Conservation (phyloP, 495 filamentous ascomycete species). For the Aspergillus saccharolyticus region DNA sequence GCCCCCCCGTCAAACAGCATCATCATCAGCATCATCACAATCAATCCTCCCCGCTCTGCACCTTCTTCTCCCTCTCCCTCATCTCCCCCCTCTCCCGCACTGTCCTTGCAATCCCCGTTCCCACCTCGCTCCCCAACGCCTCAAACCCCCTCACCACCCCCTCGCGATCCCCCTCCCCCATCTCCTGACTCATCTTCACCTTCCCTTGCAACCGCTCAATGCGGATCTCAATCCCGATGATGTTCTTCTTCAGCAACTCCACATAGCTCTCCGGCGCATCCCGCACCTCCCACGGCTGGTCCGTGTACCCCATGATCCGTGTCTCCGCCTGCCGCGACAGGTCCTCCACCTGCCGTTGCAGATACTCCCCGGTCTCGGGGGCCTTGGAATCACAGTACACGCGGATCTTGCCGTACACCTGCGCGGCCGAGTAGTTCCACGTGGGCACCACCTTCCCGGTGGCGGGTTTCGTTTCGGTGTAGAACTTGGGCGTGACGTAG, state of each 20-base stretch:
- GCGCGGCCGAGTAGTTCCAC: conserved; percentile 57
- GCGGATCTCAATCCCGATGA: conserved; percentile 50
- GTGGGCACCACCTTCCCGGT: conserved; percentile 57
- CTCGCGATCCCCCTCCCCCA: conserved; percentile 39
- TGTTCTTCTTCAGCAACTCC: conserved; percentile 46
- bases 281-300: conserved; percentile 39
- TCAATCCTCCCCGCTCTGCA: background rate
- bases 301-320: conserved; percentile 46
- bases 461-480: conserved; percentile 49
- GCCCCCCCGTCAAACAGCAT: too few relatives aligned
- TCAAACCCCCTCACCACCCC: conserved; percentile 49
- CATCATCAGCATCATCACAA: too few relatives aligned
- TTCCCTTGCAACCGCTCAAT: conserved; percentile 49
- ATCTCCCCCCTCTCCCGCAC: conserved; percentile 38
- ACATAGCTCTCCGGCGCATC: conserved; percentile 48
- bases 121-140: conserved; percentile 36
- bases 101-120: conserved; percentile 32
- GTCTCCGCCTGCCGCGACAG: conserved; percentile 42
- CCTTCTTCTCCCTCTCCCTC: conserved; percentile 7
- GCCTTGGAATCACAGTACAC: conserved; percentile 41
- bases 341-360: conserved; percentile 43
- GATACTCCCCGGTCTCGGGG: conserved; percentile 32
- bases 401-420: conserved; percentile 47
- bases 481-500: conserved; percentile 59
- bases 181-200: conserved; percentile 56